Evolutionary conservation across 2,329 filamentous ascomycete genomes (phyloP).

Genomic region (Scedosporium apiospermum): DNA sequence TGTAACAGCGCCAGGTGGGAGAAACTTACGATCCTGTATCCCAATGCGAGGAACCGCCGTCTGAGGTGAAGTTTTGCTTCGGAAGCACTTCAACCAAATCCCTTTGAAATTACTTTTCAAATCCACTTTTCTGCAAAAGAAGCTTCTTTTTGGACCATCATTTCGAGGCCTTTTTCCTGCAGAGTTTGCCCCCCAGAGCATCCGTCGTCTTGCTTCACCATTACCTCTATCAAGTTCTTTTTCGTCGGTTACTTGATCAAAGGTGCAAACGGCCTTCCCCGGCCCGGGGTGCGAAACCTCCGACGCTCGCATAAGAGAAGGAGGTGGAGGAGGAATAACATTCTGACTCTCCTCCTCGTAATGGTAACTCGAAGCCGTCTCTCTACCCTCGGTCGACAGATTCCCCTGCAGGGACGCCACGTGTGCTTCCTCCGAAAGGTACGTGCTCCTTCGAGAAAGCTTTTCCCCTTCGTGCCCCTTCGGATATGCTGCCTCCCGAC

Average conservation of each 20-base stretch:
- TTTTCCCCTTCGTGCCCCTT: neutral
- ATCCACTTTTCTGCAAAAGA: too few relatives aligned
- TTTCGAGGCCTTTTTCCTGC: too few relatives aligned
- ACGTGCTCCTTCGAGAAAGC: neutral
- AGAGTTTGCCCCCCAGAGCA: too few relatives aligned
- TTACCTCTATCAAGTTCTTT: too few relatives aligned
- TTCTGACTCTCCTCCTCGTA: too few relatives aligned
- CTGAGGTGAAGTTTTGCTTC: too few relatives aligned
- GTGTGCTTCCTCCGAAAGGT: slow-evolving; percentile 3
- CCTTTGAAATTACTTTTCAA: too few relatives aligned
- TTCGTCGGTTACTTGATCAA: neutral
- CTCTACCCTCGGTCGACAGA: neutral
- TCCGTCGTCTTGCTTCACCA: too few relatives aligned
- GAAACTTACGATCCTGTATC: neutral
- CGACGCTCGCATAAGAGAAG: too few relatives aligned
- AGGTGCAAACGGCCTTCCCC: neutral
- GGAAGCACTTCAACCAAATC: too few relatives aligned
- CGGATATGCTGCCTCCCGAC: too few relatives aligned
- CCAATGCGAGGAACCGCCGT: neutral
- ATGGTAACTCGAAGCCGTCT: neutral
- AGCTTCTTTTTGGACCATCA: too few relatives aligned
- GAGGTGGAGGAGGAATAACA: neutral
- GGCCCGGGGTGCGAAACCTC: neutral
- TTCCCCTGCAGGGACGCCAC: slow-evolving; percentile 1
- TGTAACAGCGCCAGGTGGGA: neutral